Evolutionary conservation across 2,329 filamentous ascomycete species (phyloP).

Genomic region (Lasiodiplodia sp.): DNA sequence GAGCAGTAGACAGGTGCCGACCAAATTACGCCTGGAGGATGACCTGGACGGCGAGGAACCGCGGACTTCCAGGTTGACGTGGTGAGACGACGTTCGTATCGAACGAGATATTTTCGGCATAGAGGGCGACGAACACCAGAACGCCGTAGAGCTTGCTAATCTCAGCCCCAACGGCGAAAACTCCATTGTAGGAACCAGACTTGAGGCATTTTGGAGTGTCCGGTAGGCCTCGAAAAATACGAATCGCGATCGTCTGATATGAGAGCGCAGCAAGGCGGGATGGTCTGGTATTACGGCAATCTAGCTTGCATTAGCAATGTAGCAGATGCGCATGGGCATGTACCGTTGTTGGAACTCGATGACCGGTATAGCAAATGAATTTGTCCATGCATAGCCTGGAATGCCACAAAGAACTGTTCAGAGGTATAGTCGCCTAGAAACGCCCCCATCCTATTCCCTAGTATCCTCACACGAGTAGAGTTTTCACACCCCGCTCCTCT

Average conservation of each 20-base stretch:
- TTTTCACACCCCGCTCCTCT: not conserved
- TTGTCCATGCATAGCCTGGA: conserved; percentile 21
- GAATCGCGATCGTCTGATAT: not conserved
- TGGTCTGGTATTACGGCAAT: not conserved
- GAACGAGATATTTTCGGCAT: not conserved
- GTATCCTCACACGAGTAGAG: conserved; percentile 6
- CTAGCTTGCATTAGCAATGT: not conserved
- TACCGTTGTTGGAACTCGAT: not conserved
- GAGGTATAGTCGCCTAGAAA: conserved; percentile 26
- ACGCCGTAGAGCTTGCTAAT: not conserved
- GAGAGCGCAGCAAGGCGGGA: not conserved
- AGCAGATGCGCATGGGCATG: not conserved
- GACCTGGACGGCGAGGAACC: not conserved
- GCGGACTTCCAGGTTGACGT: not conserved
- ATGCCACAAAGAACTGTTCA: conserved; percentile 19
- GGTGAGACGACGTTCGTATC: not conserved
- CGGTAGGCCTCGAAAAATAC: not conserved
- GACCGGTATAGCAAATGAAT: not conserved
- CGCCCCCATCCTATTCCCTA: conserved; percentile 13
- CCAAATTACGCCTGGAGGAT: not conserved
- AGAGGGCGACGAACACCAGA: not conserved
- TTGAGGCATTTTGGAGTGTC: not conserved
- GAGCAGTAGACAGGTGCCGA: not conserved
- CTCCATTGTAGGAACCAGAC: not conserved
- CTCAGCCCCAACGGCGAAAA: not conserved